These are phyloP conservation scores for Basipetospora chlamydospora DNA, from an alignment of 2,329 filamentous ascomycete species.

Conservation along the genomic window DNA sequence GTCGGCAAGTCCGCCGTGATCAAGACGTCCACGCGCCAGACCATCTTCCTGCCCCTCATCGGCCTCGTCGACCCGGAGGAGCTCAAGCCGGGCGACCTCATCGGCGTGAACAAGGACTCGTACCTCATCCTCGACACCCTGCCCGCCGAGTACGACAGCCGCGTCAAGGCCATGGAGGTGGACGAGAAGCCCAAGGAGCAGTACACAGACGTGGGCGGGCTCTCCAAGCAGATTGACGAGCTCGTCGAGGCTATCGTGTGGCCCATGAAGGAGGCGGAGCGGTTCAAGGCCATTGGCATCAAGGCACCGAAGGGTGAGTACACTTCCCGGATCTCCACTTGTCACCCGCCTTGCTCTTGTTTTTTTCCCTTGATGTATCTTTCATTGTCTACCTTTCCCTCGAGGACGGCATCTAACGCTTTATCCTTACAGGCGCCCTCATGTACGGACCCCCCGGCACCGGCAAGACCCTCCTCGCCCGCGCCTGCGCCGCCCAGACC, in stretches of 20 bases:
- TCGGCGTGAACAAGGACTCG: conserved; percentile 98
- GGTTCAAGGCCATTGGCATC: conserved; percentile 99
- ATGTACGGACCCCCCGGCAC: conserved; percentile 96
- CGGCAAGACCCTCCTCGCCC: conserved; percentile 80
- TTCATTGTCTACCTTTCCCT: too few relatives aligned
- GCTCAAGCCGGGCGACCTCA: conserved; percentile 88
- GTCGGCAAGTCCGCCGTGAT: conserved; percentile 98
- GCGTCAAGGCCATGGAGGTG: conserved; percentile 99
- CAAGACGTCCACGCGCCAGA: conserved; percentile 97
- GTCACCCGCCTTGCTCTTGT: not conserved
- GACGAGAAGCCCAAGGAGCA: conserved; percentile 99
- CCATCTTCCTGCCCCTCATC: conserved; percentile 94
- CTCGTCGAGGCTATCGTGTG: conserved; percentile 96
- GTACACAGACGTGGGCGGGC: conserved; percentile 91
- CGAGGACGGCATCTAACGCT: too few relatives aligned
- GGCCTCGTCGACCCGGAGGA: conserved; percentile 91
- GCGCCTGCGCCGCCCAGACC: conserved; percentile 93
- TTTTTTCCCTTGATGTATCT: conserved; percentile 7
- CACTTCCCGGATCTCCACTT: not conserved
- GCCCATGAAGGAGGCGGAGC: conserved; percentile 99
- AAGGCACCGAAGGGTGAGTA: conserved; percentile 89
- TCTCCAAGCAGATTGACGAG: conserved; percentile 99
- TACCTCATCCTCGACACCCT: conserved; percentile 94
- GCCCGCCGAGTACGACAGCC: conserved; percentile 94
- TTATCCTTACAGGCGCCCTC: conserved; percentile 53